Evolutionary conservation across 2,329 filamentous ascomycete genomes (phyloP).

Genomic region (Alternaria panax): DNA sequence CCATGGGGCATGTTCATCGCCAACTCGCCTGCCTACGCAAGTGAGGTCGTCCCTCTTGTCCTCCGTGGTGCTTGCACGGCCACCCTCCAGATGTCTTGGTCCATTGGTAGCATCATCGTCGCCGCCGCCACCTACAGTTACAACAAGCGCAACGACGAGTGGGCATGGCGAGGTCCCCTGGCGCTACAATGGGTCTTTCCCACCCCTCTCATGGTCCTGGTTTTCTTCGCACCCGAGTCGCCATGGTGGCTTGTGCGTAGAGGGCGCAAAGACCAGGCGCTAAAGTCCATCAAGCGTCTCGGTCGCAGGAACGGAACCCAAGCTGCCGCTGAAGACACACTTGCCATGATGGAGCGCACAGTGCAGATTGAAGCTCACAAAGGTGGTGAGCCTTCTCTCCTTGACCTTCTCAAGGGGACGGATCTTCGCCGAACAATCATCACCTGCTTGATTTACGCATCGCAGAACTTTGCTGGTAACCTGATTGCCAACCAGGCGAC

Average conservation of each 20-base stretch:
- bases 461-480: slow-evolving; percentile 67
- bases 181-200: slow-evolving; percentile 55
- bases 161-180: slow-evolving; percentile 34
- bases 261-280: slow-evolving; percentile 50
- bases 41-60: slow-evolving; percentile 66
- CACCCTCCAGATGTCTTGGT: slow-evolving; percentile 71
- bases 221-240: slow-evolving; percentile 54
- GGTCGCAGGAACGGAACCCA: slow-evolving; percentile 52
- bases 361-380: slow-evolving; percentile 60
- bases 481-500: slow-evolving; percentile 68
- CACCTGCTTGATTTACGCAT: slow-evolving; percentile 63
- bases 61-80: slow-evolving; percentile 65
- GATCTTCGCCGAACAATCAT: slow-evolving; percentile 63
- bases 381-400: slow-evolving; percentile 55
- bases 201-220: slow-evolving; percentile 51
- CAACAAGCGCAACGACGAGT: slow-evolving; percentile 45
- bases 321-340: slow-evolving; percentile 52
- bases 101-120: slow-evolving; percentile 67
- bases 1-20: slow-evolving; percentile 71
- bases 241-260: slow-evolving; percentile 53
- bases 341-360: slow-evolving; percentile 66
- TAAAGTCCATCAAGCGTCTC: slow-evolving; percentile 59
- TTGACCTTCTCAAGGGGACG: slow-evolving; percentile 63
- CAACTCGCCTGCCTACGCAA: slow-evolving; percentile 67
- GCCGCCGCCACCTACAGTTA: slow-evolving; percentile 63